Base-by-base conservation (phyloP, 768 basidiomycete genomes). In the Lyophyllum semitale region DNA sequence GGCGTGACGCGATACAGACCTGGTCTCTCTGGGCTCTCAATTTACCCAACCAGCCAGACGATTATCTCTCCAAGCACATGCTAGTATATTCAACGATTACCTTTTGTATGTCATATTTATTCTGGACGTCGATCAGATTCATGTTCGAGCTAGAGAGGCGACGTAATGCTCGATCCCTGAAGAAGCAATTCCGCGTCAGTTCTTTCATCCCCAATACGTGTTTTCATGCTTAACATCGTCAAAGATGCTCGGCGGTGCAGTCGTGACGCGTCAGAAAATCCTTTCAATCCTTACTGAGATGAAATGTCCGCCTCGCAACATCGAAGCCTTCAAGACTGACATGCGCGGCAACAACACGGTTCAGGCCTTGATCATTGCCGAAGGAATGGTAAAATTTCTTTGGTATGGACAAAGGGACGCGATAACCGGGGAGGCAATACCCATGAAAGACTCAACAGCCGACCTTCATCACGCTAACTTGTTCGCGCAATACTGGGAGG, bases 211-310 rank as follows among this genome's bases (percentile, higher is more conserved):
- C 52, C 25, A 9, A 15, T 33, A 48, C 18, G 45, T 20, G 27
- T 17, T 22, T 18, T 29, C 25, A 18, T 26, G 33, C 13, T 18
- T 25, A 13, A 22, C 22, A 26, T 23, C 8, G n/a, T 15, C 43
- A 11, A 5, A 57, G 56, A 48, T 57, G 56, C 29, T 48, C 7
- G 41, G 26, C 3, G 46, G 55, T 12, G 26, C 20, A 22, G 22
- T 57, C 25, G 53, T 57, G 56, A 42, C 56, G 46, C 56, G 51
- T 23, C 30, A 52, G 20, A 38, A 48, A 27, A 51, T 53, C 23
- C 27, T 51, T 7, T 38, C 22, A 23, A 44, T 52, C 23, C 45
- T 51, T 37, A 40, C 22, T n/a, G 56, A 51, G 26, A 53, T 48
- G 40, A 30, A 32, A 17, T 48, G 25, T 27, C 32, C 41, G 17